Base-by-base conservation (phyloP, 2,329 filamentous ascomycete genomes). In the Epichloe uncinata region DNA sequence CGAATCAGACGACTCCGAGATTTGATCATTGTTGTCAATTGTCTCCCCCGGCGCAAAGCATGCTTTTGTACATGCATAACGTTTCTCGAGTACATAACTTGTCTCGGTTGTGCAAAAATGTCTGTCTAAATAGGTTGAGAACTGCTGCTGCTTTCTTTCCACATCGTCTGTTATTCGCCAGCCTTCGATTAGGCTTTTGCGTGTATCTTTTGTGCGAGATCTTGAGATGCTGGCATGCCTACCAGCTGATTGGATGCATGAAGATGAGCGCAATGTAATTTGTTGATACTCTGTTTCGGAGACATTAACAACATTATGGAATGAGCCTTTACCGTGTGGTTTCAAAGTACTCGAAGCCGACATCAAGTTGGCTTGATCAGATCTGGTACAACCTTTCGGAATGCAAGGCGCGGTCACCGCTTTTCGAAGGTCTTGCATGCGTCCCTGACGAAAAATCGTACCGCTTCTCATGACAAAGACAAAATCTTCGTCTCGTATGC, bases 401-500 rank as follows among this genome's bases (percentile, higher is more conserved):
- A n/a, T 12, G 2, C 30, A 36, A 22, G 22, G 15, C 16, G 16
- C 22, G 22, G 22, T 8, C 6, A 18, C 36, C 18, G n/a, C 16
- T n/a, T 37, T 30, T n/a, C 34, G 30, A 16, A 50, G 26, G 7
- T 47, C 34, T 30, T 26, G 16, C 45, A 50, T 50, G 18, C 22
- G 44, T 0, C 89, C 91, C 56, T 85, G 72, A 57, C 89, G 79
- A 0, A 84, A 75, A 0, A 95, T 70, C 0, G 61, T 62, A 0
- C 86, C 84, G 11, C 80, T 67, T 34, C 91, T 83, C 61, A 97
- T 69, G 11, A 95, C 76, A 56, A 90, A 95, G 0, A 94, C 76
- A 54, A 84, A 90, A 54, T 97, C 89, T 0, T 81, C 64, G 0
- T 79, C 68, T 4, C 69, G 63, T 9, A 97, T 91, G 56, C 91